These are phyloP conservation scores for Rhododendron griersonianum DNA, from an alignment of 148 eudicot genomes.

Conservation along the genomic window DNA sequence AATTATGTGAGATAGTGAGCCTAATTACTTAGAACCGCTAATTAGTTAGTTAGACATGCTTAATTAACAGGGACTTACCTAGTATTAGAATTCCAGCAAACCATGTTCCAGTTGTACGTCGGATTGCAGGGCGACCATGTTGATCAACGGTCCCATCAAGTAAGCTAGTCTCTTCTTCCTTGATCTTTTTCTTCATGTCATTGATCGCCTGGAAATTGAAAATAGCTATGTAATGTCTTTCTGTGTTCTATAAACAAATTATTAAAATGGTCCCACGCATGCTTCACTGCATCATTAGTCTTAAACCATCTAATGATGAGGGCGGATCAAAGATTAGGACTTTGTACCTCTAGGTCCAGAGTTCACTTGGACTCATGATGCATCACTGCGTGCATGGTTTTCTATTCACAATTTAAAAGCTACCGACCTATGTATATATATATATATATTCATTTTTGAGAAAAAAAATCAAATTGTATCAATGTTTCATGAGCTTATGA, in stretches of 20 bases:
- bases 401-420: neutral
- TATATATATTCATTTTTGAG: neutral
- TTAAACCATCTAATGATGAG: neutral
- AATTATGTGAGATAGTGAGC: neutral
- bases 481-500: neutral
- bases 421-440: neutral
- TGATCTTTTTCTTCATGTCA: constrained; percentile 20
- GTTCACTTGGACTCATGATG: neutral
- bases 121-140: constrained; percentile 52
- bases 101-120: constrained; percentile 56
- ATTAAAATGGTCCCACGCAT: neutral
- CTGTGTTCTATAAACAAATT: neutral
- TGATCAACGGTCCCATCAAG: constrained; percentile 65
- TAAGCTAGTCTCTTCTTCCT: constrained; percentile 29
- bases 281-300: neutral
- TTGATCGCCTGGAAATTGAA: constrained; percentile 12
- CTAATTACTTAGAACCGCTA: too few species aligned
- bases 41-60: too few species aligned
- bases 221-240: neutral
- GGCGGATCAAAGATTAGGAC: neutral
- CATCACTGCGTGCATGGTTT: neutral
- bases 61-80: constrained; percentile 23
- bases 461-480: neutral
- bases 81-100: constrained; percentile 52
- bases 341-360: too few species aligned